These are phyloP conservation scores for Athelia sp. DNA, from an alignment of 1,284 basidiomycete genomes.

Conservation along the genomic window DNA sequence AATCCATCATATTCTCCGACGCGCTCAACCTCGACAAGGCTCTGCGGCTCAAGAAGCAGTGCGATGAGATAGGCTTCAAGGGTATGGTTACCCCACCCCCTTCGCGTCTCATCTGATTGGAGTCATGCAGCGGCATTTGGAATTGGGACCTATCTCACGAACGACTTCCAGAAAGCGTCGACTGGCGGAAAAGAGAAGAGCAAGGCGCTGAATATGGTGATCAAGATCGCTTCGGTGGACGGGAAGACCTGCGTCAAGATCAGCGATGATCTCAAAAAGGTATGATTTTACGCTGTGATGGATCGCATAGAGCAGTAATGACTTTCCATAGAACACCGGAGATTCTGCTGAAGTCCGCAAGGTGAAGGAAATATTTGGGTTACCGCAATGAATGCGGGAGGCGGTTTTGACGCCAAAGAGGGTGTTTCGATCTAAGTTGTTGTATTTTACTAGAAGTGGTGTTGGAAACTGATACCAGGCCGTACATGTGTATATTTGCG, in stretches of 20 bases:
- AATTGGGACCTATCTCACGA: constrained; percentile 88
- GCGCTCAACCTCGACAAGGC: constrained; percentile 70
- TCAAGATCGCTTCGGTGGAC: constrained; percentile 79
- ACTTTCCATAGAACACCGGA: constrained; percentile 39
- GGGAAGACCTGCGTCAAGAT: constrained; percentile 82
- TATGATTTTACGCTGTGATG: constrained; percentile 19
- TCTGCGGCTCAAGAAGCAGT: constrained; percentile 65
- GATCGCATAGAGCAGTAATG: neutral
- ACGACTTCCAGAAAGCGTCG: constrained; percentile 70
- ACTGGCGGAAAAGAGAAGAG: constrained; percentile 57
- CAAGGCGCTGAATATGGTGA: constrained; percentile 88
- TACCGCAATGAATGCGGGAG: constrained; percentile 9
- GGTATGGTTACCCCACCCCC: constrained; percentile 36
- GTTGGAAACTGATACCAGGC: no score
- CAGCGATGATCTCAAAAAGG: constrained; percentile 87
- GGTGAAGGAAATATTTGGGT: constrained; percentile 37
- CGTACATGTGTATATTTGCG: no score
- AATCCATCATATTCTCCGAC: constrained; percentile 83
- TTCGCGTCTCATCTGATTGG: neutral
- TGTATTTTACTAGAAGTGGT: no score
- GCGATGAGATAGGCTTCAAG: constrained; percentile 69
- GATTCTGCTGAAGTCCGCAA: constrained; percentile 33
- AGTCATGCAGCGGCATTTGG: constrained; percentile 65
- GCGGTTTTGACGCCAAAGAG: no score
- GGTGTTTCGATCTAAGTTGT: no score